phyloP scores from a whole-genome alignment of 2,329 filamentous ascomycete species.

The Phialocephala sp. region DNA sequence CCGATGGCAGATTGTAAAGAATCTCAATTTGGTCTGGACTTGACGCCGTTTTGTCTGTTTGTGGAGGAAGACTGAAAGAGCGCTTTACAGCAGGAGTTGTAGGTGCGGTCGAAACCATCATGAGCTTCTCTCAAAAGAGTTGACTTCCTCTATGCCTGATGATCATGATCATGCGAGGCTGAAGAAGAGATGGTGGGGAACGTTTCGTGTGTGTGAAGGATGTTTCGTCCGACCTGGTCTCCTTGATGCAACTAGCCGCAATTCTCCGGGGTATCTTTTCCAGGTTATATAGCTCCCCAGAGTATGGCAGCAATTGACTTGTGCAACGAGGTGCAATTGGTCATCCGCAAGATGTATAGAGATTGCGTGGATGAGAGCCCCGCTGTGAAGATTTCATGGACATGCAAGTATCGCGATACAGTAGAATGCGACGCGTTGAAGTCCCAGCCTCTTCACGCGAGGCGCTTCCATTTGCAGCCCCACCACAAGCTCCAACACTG shows the following conservation, averaged over 20 bases:
- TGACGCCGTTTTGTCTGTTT: conserved; percentile 25
- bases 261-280: background rate
- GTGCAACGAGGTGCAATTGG: background rate
- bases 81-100: conserved; percentile 29
- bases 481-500: conserved; percentile 12
- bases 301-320: conserved; percentile 8
- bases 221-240: conserved; percentile 10
- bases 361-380: conserved; percentile 2
- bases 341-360: conserved; percentile 8
- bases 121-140: conserved; percentile 15
- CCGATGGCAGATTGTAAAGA: conserved; percentile 41
- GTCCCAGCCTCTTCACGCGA: conserved; percentile 23
- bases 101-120: conserved; percentile 35
- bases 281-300: background rate
- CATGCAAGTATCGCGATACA: background rate
- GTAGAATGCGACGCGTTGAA: conserved; percentile 4
- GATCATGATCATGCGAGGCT: conserved; percentile 31
- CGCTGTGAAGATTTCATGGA: background rate
- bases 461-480: conserved; percentile 5
- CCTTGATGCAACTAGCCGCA: conserved; percentile 5
- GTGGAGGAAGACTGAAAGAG: conserved; percentile 34
- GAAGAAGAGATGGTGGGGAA: conserved; percentile 3
- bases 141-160: conserved; percentile 22
- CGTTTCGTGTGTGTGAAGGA: conserved; percentile 10
- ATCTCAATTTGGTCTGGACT: conserved; percentile 41